Base-by-base conservation (phyloP, 2,329 filamentous ascomycete species). In the Rugonectria rugulosa region DNA sequence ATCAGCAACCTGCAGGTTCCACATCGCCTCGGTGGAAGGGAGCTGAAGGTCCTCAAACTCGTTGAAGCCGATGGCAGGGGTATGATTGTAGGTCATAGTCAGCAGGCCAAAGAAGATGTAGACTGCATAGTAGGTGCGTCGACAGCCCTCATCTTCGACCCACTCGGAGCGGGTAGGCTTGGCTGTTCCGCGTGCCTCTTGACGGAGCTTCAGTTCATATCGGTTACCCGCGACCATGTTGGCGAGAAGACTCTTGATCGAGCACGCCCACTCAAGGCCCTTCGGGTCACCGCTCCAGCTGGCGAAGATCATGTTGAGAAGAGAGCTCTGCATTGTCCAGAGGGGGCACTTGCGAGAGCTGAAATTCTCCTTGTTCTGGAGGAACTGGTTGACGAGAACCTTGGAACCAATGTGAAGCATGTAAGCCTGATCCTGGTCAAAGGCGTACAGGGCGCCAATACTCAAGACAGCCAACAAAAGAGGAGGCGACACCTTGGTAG, bases 241-340 rank as follows among this genome's bases (percentile, higher is more conserved):
- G 64, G 94, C 94, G 44, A 99, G 85, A 32, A 98, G 82, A 80
- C 92, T 96, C 84, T 98, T 98, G 77, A 99, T 98, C 2, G 95
- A 98, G 75, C 94, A 98, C 29, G 95, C 93, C 95, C 95, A 99
- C 75, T 99, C 95, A 3, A 99, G 83, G 31, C 95, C 95, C 76
- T 97, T 98, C 29, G 95, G 90, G 70, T 98, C 95, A 68, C 95
- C 95, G 73, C 95, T 98, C 95, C 95, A 99, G 80, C 93, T 98
- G 51, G 95, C 92, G 73, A 99, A 98, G 63, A 97, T 88, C 95
- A 98, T 98, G 81, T 99, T 99, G 55, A 99, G 81, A 49, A 99
- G 80, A 4, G 93, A 96, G 73, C 91, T 92, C 73, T 99, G 95
- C 92, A 98, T 98, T 42, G 94, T 95, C 94, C 95, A 98, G 12